Evolutionary conservation across 257 asterid species (phyloP).

Genomic region (Osmanthus fragrans): DNA sequence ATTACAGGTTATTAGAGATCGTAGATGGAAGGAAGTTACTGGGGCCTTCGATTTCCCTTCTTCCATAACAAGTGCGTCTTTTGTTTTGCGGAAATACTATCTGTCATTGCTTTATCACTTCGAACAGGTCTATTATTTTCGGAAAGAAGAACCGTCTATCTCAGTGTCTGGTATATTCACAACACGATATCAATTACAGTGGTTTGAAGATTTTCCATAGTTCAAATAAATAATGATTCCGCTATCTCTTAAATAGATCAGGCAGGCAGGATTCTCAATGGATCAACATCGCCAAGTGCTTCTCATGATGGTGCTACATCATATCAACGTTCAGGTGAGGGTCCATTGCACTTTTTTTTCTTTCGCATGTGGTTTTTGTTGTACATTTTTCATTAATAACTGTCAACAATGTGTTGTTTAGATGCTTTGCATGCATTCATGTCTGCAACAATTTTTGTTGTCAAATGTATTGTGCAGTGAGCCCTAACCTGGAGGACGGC

Average conservation of each 20-base stretch:
- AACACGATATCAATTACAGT: slow-evolving; percentile 7
- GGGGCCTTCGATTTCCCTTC: slow-evolving; percentile 81
- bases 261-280: slow-evolving; percentile 31
- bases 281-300: slow-evolving; percentile 40
- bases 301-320: slow-evolving; percentile 42
- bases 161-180: slow-evolving; percentile 45
- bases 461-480: slow-evolving; percentile 43
- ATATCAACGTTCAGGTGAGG: slow-evolving; percentile 57
- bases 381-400: not conserved
- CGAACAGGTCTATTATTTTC: slow-evolving; percentile 90
- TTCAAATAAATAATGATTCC: slow-evolving; percentile 15
- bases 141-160: slow-evolving; percentile 61
- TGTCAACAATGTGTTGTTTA: not conserved
- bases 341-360: slow-evolving; percentile 14
- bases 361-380: not conserved
- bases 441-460: slow-evolving; percentile 10
- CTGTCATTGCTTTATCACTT: slow-evolving; percentile 85
- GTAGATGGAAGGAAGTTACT: slow-evolving; percentile 87
- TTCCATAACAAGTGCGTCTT: slow-evolving; percentile 78
- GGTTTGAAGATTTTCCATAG: slow-evolving; percentile 8
- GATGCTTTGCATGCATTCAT: not conserved
- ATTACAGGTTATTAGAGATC: slow-evolving; percentile 74
- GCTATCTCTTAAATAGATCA: slow-evolving; percentile 39
- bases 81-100: slow-evolving; percentile 76
- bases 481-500: slow-evolving; percentile 51